These are phyloP conservation scores for Xerophyta viscosa DNA, from an alignment of 106 monocot genomes.

Conservation along the genomic window DNA sequence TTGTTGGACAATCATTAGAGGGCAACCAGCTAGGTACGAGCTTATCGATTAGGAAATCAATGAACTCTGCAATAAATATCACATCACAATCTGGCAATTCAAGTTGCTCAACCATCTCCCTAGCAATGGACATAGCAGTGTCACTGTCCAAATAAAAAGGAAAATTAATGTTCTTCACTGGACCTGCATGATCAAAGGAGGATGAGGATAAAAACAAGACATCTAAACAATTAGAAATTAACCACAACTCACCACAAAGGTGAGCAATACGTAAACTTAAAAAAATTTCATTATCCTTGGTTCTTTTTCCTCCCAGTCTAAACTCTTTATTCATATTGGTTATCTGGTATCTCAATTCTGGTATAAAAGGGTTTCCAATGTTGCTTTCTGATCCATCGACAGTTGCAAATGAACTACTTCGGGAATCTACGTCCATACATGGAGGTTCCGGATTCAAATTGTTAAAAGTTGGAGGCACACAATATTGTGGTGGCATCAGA, in stretches of 20 bases:
- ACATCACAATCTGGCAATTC: slow-evolving; percentile 51
- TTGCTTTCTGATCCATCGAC: slow-evolving; percentile 26
- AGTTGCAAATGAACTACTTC: slow-evolving; percentile 10
- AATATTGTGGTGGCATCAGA: slow-evolving; percentile 1
- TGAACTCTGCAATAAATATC: slow-evolving; percentile 54
- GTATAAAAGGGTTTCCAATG: neutral
- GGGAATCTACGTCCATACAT: slow-evolving; percentile 27
- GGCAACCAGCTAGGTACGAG: slow-evolving; percentile 43
- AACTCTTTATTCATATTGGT: slow-evolving; percentile 35
- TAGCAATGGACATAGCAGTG: slow-evolving; percentile 43
- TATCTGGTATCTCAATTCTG: slow-evolving; percentile 30
- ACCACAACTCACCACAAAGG: slow-evolving; percentile 24
- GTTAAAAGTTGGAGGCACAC: neutral
- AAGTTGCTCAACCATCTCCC: slow-evolving; percentile 57
- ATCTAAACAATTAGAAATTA: neutral
- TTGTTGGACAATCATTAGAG: slow-evolving; percentile 12
- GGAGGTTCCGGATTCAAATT: neutral
- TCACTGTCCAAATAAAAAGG: slow-evolving; percentile 49
- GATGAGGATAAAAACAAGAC: neutral
- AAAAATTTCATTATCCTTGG: slow-evolving; percentile 20
- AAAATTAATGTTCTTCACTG: slow-evolving; percentile 38
- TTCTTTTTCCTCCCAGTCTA: slow-evolving; percentile 37
- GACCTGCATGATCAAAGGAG: slow-evolving; percentile 19
- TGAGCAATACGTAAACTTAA: slow-evolving; percentile 33
- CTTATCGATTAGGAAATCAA: slow-evolving; percentile 49